Evolutionary conservation across 495 filamentous ascomycete species (phyloP).

Genomic region (Penicillium argentinense): DNA sequence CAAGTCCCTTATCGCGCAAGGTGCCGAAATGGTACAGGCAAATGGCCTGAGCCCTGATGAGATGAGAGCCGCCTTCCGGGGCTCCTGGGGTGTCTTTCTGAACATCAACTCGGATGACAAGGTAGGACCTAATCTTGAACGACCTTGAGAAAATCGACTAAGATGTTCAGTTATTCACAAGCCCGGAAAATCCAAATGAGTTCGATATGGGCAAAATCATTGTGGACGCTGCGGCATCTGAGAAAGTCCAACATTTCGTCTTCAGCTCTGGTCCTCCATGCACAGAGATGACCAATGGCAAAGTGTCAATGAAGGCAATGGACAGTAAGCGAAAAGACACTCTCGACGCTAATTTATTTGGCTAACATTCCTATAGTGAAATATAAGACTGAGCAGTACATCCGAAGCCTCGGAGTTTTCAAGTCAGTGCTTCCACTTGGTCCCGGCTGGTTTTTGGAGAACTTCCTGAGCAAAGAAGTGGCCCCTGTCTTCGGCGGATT

Average conservation of each 20-base stretch:
- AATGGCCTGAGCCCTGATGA: constrained; percentile 35
- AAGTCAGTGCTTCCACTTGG: constrained; percentile 17
- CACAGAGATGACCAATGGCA: constrained; percentile 21
- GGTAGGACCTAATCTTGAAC: constrained; percentile 3
- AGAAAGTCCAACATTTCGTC: constrained; percentile 27
- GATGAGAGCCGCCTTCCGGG: constrained; percentile 23
- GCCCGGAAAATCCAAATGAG: constrained; percentile 20
- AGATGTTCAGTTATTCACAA: constrained; percentile 10
- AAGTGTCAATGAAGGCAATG: constrained; percentile 20
- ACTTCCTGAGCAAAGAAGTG: constrained; percentile 20
- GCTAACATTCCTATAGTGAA: constrained; percentile 17
- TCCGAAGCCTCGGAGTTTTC: constrained; percentile 15
- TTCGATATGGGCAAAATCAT: constrained; percentile 29
- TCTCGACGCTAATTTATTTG: background rate
- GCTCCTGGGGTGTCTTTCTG: constrained; percentile 30
- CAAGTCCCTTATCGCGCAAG: constrained; percentile 34
- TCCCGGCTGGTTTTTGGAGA: constrained; percentile 30
- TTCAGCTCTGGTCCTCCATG: constrained; percentile 18
- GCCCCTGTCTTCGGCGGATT: constrained; percentile 32
- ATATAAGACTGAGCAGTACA: constrained; percentile 25
- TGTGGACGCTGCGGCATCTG: constrained; percentile 23
- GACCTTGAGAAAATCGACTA: background rate
- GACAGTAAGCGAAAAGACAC: constrained; percentile 16
- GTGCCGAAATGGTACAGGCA: constrained; percentile 47
- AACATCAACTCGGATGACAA: constrained; percentile 36